Evolutionary conservation across 257 asterid species (phyloP), one percentile per base, ranked within the genome.

Genomic region (Primulina tabacum): DNA sequence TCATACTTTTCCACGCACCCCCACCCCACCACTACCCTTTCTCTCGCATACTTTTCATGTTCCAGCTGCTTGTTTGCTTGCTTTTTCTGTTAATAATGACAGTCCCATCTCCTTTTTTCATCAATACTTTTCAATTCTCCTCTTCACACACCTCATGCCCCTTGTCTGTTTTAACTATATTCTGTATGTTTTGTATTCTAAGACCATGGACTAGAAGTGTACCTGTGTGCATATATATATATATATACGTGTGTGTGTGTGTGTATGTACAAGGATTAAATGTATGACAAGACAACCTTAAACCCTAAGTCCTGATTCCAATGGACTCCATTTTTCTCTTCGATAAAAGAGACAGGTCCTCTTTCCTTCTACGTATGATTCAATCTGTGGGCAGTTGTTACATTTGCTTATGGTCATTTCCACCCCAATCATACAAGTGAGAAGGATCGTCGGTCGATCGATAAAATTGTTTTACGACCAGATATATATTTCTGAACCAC

Each of bases 381-480:
- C 89, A 83, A 56, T 66, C 85, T 43, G 71, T 79, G 43, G 87
- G 85, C 1, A 78, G 87, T 71, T 71, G 82, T 38, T 82, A 92
- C 79, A 68, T 92, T 74, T 90, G 96, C 76, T 84, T 92, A 1
- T 88, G 96, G 95, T 82, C 85, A 38, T 82, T 80, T 69, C 10
- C 75, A 9, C 84, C 83, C 24, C 84, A 76, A 2, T 81, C 91
- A 33, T 74, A 84, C 72, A 88, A 85, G 97, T 92, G 68, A 78
- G 78, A 37, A 9, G 9, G 6, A 47, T 5, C 53, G 0, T 9
- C 2, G 10, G 4, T 11, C 0, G 11, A 2, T 43, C 4, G 16
- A 38, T 1, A 6, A 12, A 11, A 43, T 47, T 35, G 32, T 63
- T 17, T 11, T 8, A 34, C 35, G 3, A 56, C 20, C 34, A 32